Percentiles rank a stretch among this genome's conserved stretches.
phyloP scores from a whole-genome alignment of 1,284 basidiomycete genomes.

The Gastroboletus turbinatus region DNA sequence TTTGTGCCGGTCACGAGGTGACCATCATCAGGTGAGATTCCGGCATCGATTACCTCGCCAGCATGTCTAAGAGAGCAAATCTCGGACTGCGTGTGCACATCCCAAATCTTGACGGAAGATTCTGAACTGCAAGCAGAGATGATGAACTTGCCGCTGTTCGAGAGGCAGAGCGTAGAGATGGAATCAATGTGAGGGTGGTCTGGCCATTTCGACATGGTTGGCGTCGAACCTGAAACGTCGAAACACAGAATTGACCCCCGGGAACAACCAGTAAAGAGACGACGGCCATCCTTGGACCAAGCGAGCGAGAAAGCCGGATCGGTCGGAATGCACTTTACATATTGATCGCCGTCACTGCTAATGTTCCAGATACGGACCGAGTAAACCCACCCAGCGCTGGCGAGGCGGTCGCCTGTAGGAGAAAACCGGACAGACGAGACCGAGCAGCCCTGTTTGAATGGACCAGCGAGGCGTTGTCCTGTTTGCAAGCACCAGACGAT shows the following conservation, averaged over 20 bases:
- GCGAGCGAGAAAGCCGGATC: slow-evolving; percentile 14
- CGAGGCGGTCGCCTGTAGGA: slow-evolving; percentile 18
- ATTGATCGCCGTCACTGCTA: not conserved
- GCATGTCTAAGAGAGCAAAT: slow-evolving; percentile 11
- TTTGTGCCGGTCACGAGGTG: slow-evolving; percentile 4
- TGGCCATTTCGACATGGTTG: slow-evolving; percentile 1
- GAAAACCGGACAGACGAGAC: slow-evolving; percentile 21
- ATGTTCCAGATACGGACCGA: slow-evolving; percentile 13
- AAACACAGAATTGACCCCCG: slow-evolving; percentile 16
- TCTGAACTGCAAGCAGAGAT: slow-evolving; percentile 21
- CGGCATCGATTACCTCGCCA: slow-evolving; percentile 10
- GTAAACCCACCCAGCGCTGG: slow-evolving; percentile 10
- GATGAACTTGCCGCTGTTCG: slow-evolving; percentile 24
- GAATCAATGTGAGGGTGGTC: slow-evolving; percentile 14
- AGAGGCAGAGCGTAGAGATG: slow-evolving; percentile 16
- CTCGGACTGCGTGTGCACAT: slow-evolving; percentile 2
- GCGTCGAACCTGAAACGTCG: slow-evolving; percentile 1
- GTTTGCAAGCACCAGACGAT: slow-evolving; percentile 24
- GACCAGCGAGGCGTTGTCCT: slow-evolving; percentile 8
- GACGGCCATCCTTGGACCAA: slow-evolving; percentile 22
- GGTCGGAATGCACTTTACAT: not conserved
- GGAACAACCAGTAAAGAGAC: slow-evolving; percentile 17
- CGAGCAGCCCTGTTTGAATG: slow-evolving; percentile 11
- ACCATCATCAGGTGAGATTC: slow-evolving; percentile 17
- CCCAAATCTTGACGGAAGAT: slow-evolving; percentile 18